Conservation (phyloP, 108 stramenopile genomes). For the Fragilariopsis cylindrus region DNA sequence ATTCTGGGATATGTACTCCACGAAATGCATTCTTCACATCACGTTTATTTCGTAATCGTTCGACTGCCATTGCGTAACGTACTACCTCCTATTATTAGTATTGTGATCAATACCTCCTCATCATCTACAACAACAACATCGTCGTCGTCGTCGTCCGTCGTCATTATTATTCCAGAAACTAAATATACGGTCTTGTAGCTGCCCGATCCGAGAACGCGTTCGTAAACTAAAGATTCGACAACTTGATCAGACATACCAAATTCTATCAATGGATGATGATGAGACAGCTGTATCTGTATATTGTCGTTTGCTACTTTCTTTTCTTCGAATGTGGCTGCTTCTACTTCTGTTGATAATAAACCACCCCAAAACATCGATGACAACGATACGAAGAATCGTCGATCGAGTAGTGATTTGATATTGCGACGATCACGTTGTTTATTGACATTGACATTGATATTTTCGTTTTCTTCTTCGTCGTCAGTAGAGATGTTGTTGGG, state of each 20-base stretch:
- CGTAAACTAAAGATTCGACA: slow-evolving; percentile 12
- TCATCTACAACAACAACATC: not conserved
- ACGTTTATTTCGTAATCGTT: slow-evolving; percentile 7
- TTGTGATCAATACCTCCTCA: too few relatives aligned
- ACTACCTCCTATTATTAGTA: not conserved
- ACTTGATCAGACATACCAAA: not conserved
- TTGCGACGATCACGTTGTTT: too few relatives aligned
- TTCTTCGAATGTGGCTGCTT: not conserved
- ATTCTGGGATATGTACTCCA: not conserved
- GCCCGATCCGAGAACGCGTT: slow-evolving; percentile 19
- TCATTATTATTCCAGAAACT: slow-evolving; percentile 13
- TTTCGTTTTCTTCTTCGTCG: too few relatives aligned
- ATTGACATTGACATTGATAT: too few relatives aligned
- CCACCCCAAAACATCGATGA: not conserved
- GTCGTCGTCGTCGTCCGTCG: not conserved
- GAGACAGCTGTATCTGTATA: too few relatives aligned
- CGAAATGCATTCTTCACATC: slow-evolving; percentile 7
- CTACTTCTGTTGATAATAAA: not conserved
- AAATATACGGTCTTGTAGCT: slow-evolving; percentile 32
- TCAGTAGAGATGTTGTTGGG: too few relatives aligned
- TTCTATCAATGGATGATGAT: too few relatives aligned
- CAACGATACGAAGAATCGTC: not conserved
- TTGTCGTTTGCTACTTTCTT: not conserved
- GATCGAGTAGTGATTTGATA: not conserved
- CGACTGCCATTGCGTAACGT: slow-evolving; percentile 20